These are phyloP conservation scores for Trametopsis cervina DNA, from an alignment of 768 basidiomycete species.

Conservation along the genomic window DNA sequence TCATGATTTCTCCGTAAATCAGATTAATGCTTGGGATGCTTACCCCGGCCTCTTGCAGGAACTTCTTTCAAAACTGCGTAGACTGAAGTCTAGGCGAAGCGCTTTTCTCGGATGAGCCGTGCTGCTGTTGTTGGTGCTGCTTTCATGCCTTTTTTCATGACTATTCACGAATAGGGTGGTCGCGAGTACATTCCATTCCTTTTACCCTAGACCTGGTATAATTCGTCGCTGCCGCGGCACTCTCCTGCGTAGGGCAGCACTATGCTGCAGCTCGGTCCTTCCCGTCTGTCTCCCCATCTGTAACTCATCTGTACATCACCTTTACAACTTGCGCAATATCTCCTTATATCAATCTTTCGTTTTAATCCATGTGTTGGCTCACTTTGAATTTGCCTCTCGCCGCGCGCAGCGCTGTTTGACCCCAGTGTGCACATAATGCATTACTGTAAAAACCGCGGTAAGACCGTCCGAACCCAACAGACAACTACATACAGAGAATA, in stretches of 20 bases:
- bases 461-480: too few species aligned
- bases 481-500: too few species aligned
- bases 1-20: neutral
- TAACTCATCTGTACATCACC: conserved; percentile 6
- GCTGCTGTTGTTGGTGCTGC: too few species aligned
- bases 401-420: too few species aligned
- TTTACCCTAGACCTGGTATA: neutral
- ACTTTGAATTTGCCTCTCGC: too few species aligned
- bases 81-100: conserved; percentile 45
- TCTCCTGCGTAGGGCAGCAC: too few species aligned
- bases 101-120: conserved; percentile 16
- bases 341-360: neutral
- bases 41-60: conserved; percentile 18
- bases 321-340: neutral
- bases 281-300: neutral
- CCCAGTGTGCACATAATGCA: too few species aligned
- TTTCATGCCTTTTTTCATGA: neutral
- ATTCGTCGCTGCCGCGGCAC: neutral
- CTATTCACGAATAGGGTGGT: neutral
- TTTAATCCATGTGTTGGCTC: too few species aligned
- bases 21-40: neutral
- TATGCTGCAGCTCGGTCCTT: too few species aligned
- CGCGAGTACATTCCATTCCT: neutral
- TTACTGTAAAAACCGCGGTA: too few species aligned
- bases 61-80: conserved; percentile 42